Percentiles rank a stretch among this genome's conserved stretches.
Conservation (phyloP, 169 alveolate species). For the Plasmodium fragile region DNA sequence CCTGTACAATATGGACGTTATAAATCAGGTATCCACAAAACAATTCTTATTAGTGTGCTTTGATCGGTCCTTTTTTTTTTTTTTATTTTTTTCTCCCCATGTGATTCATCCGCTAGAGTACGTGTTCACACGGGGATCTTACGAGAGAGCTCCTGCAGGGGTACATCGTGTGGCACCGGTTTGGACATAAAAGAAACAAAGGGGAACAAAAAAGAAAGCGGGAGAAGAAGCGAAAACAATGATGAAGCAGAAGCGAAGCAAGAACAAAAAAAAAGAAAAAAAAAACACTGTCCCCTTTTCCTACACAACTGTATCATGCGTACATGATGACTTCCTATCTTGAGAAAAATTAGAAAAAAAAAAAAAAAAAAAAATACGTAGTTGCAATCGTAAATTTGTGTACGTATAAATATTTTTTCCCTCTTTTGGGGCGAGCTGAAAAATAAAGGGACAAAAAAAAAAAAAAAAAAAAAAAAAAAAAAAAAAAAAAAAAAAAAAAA, state of each 20-base stretch:
- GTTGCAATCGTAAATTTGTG: not conserved
- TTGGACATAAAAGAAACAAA: not conserved
- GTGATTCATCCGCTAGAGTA: not conserved
- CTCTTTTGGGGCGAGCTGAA: not conserved
- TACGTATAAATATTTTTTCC: not conserved
- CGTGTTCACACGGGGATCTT: not conserved
- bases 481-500: not conserved
- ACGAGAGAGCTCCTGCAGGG: not conserved
- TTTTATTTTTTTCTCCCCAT: not conserved
- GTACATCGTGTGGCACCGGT: not conserved
- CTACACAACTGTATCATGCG: slow-evolving; percentile 1
- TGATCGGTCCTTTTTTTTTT: not conserved
- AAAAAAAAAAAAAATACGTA: not conserved
- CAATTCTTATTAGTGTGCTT: not conserved
- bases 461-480: not conserved
- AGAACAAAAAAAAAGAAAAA: not conserved
- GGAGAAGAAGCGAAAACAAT: not conserved
- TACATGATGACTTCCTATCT: not conserved
- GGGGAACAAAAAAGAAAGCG: not conserved
- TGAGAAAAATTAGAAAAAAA: not conserved
- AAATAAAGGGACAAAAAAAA: not conserved
- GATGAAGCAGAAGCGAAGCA: not conserved
- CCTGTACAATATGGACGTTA: not conserved
- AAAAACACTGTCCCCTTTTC: not conserved
- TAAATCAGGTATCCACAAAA: not conserved